These are phyloP conservation scores for Rhododendron kiyosumense DNA, from an alignment of 148 eudicot species.

Conservation along the genomic window DNA sequence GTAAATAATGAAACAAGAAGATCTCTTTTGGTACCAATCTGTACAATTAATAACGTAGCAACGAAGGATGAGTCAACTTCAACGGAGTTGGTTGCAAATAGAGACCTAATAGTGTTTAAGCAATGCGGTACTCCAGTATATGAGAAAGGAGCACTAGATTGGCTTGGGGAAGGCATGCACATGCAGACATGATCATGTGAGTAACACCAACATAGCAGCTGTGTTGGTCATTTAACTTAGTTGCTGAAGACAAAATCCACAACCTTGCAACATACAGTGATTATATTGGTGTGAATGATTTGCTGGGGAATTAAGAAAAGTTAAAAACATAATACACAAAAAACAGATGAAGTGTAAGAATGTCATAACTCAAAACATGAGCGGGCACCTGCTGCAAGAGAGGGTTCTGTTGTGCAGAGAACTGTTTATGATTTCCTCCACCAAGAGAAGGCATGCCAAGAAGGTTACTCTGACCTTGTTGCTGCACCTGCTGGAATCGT, in stretches of 20 bases:
- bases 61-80: neutral
- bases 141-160: neutral
- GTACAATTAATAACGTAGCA: neutral
- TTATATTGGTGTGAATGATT: neutral
- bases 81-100: neutral
- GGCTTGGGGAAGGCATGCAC: neutral
- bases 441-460: constrained; percentile 68
- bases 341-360: neutral
- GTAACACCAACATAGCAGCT: neutral
- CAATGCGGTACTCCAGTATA: neutral
- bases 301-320: neutral
- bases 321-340: neutral
- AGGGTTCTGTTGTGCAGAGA: constrained; percentile 74
- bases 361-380: neutral
- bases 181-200: neutral
- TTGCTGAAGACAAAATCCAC: neutral
- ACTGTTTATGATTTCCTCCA: constrained; percentile 75
- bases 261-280: neutral
- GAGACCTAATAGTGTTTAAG: neutral
- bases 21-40: neutral
- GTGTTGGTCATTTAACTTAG: neutral
- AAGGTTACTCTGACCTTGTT: constrained; percentile 77
- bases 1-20: neutral
- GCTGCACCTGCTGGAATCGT: constrained; percentile 80
- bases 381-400: constrained; percentile 73